Percentiles rank a stretch among this genome's conserved stretches.
Conservation (phyloP, 768 basidiomycete species). For the Mycena chlorophos region DNA sequence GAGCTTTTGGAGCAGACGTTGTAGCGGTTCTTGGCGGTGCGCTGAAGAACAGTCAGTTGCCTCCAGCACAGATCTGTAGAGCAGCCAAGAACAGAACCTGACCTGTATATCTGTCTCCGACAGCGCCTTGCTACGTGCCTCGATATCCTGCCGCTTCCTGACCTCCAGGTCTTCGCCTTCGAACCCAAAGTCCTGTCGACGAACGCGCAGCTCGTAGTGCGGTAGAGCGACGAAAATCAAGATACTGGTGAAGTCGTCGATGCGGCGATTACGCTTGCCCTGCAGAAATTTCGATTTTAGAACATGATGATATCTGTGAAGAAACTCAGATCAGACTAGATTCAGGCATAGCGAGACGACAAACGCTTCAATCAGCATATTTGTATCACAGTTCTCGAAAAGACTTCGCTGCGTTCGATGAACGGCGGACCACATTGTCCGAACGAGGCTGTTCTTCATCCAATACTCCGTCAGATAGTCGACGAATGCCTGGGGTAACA, state of each 20-base stretch:
- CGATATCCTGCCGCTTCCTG: not conserved
- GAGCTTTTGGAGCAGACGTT: too few species aligned
- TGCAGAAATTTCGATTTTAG: conserved; percentile 14
- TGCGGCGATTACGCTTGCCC: conserved; percentile 13
- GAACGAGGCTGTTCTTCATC: not conserved
- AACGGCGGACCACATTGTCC: conserved; percentile 16
- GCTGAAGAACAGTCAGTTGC: too few species aligned
- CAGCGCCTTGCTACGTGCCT: too few species aligned
- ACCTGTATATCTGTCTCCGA: too few species aligned
- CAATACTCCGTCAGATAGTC: conserved; percentile 9
- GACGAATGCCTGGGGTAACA: conserved; percentile 3
- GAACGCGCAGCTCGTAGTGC: conserved; percentile 6
- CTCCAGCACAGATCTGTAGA: too few species aligned
- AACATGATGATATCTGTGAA: conserved; percentile 19
- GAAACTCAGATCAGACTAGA: not conserved
- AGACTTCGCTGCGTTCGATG: conserved; percentile 9
- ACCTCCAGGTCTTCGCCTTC: conserved; percentile 14
- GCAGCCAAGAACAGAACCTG: too few species aligned
- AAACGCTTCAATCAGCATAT: conserved; percentile 21
- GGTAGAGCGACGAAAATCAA: conserved; percentile 11
- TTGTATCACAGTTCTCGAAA: conserved; percentile 12
- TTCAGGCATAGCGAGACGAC: not conserved
- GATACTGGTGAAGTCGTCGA: conserved; percentile 15
- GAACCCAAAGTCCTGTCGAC: conserved; percentile 18
- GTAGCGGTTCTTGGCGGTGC: too few species aligned